Evolutionary conservation across 805 yeast genomes (phyloP), one percentile per base, ranked within the genome.

Genomic region (Zygoascus ofunaensis): DNA sequence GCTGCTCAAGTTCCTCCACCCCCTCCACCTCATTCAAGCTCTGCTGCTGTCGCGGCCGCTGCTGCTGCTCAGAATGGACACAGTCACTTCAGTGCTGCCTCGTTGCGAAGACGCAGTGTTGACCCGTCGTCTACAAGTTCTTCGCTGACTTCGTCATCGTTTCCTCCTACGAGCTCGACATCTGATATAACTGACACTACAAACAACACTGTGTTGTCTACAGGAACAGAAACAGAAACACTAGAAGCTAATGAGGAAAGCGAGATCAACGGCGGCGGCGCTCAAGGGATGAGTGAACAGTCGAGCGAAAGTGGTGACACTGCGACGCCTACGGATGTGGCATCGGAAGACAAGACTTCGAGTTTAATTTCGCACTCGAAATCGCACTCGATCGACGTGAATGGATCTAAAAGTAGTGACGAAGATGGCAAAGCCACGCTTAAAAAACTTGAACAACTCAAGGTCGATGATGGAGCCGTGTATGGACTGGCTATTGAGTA

Each of bases 401-500:
- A 26, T 8, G 30, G 12, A 7, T 8, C 12, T 26, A 7, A 7
- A 12, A 26, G 17, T n/a, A 21, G 26, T 21, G 46, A 43, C 4
- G 47, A 44, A 24, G 41, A 34, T 4, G 40, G 34, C 17, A 23
- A 17, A 14, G 47, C 32, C n/a, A 37, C 39, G 14, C 14, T 40
- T 22, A 41, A 45, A 34, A 45, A 46, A 34, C 36, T 43, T 35
- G 39, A 39, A 23, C 17, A 28, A 14, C 39, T 40, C 26, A 30
- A 36, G 18, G 30, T 44, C 21, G 41, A 40, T 19, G 43, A 41
- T 26, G 37, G 40, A 35, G 30, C 45, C 3, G 50, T 47, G n/a
- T 47, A 47, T 39, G 50, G 50, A 15, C 21, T 47, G 32, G 50
- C 50, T 24, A 47, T 47, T 28, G 50, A 47, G 36, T 45, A 43